Conservation (phyloP, 225 moss, liverwort and hornwort genomes). For the Bryum argenteum region DNA sequence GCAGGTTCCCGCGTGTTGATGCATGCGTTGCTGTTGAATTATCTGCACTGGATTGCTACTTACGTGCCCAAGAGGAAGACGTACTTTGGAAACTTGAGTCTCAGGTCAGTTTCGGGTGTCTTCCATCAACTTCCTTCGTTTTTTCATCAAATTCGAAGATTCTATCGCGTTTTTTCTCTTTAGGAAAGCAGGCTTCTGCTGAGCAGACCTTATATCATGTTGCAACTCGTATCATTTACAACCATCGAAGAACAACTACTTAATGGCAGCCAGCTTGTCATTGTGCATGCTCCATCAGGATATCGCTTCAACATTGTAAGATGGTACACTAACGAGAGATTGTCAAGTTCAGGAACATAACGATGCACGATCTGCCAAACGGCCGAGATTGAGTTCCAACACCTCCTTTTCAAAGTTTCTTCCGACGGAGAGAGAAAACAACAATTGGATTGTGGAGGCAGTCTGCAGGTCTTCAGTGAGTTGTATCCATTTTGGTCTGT, state of each 20-base stretch:
- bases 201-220: neutral
- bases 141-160: neutral
- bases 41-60: slow-evolving; percentile 39
- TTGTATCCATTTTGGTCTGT: slow-evolving; percentile 51
- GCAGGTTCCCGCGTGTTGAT: slow-evolving; percentile 53
- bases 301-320: slow-evolving; percentile 2
- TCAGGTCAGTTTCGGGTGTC: slow-evolving; percentile 24
- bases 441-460: slow-evolving; percentile 56
- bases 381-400: slow-evolving; percentile 45
- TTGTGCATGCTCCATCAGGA: slow-evolving; percentile 10
- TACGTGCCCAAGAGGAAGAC: slow-evolving; percentile 52
- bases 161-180: neutral
- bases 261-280: slow-evolving; percentile 17
- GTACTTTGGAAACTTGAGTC: slow-evolving; percentile 42
- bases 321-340: slow-evolving; percentile 24
- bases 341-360: slow-evolving; percentile 37
- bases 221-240: neutral
- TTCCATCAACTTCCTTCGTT: slow-evolving; percentile 1
- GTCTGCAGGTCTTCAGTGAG: slow-evolving; percentile 50
- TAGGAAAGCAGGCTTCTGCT: neutral
- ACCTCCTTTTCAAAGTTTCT: slow-evolving; percentile 21
- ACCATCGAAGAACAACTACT: neutral
- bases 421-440: slow-evolving; percentile 31
- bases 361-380: slow-evolving; percentile 47
- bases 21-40: slow-evolving; percentile 35